Base-by-base conservation (phyloP, 1,139 yeast species). In the Tardiomyces depauwii region DNA sequence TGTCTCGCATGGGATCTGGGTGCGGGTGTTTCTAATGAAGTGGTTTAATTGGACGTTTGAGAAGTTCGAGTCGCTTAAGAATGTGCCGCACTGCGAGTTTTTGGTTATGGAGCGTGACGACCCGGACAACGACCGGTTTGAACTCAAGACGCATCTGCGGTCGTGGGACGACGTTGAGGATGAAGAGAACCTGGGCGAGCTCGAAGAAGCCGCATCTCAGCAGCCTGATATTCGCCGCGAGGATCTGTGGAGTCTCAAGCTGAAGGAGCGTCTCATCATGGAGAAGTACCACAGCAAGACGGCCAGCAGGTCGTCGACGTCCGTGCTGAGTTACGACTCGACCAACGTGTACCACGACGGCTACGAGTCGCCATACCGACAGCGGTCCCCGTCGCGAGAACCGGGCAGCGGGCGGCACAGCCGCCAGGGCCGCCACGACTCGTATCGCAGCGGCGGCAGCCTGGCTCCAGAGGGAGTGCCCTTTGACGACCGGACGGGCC, bases 1-100 rank as follows among this genome's bases (percentile, higher is more conserved):
- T 44, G 96, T 88, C 36, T 82, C 95, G 2, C 96, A 88, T 62
- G 96, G 96, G 9, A 85, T 88, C 18, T 87, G 95, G 93, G 85
- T 94, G 4, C 69, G 96, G 42, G 96, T 87, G 13, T 88, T 88
- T 57, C 63, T 88, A 42, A 87, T 88, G 91, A 84, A 87, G 58
- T 68, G 96, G 96, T 88, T 80, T 61, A 70, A 95, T 47, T 88
- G 96, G 96, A 74, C 83, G 2, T 89, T 82, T 59, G 96, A 88
- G 61, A 80, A 82, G 63, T 88, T 87, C 64, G 96, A 88, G 64
- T 73, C 81, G 41, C 71, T 88, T 53, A 74, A 82, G 49, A 88
- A 88, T 60, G 78, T 88, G 16, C 89, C 88, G 0, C 93, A 88
- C 62, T 89, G 96, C 57, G 78, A 81, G 53, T 82, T 83, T 60